phyloP scores from a whole-genome alignment of 352 stramenopile genomes.

The Blastocystis sp. region DNA sequence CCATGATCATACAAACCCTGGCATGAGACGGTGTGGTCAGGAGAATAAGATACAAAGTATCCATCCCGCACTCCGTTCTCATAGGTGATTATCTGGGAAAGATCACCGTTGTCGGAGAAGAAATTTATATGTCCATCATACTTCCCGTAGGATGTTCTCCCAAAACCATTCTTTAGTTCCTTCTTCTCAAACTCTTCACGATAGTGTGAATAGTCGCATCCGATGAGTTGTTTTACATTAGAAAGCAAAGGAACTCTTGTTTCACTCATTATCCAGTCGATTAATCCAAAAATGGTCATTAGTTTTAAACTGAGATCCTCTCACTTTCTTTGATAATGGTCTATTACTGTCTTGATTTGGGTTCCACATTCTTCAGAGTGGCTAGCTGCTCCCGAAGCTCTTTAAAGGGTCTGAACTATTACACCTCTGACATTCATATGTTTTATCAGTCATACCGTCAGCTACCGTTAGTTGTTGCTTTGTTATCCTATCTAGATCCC shows the following conservation, averaged over 20 bases:
- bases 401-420: background rate
- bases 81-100: background rate
- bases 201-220: background rate
- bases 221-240: background rate
- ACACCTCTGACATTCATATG: background rate
- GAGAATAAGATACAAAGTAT: background rate
- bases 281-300: too few species aligned
- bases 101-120: background rate
- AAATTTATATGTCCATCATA: background rate
- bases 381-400: background rate
- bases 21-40: background rate
- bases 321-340: background rate
- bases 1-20: background rate
- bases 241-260: background rate
- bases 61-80: background rate
- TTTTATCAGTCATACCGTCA: background rate
- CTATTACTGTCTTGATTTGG: background rate
- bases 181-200: background rate
- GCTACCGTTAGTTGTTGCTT: background rate
- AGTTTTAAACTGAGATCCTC: too few species aligned
- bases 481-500: background rate
- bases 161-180: background rate
- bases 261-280: too few species aligned
- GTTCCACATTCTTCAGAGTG: background rate
- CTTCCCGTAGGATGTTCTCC: background rate